phyloP scores from a whole-genome alignment of 352 stramenopile species.

The Pythium monospermum region DNA sequence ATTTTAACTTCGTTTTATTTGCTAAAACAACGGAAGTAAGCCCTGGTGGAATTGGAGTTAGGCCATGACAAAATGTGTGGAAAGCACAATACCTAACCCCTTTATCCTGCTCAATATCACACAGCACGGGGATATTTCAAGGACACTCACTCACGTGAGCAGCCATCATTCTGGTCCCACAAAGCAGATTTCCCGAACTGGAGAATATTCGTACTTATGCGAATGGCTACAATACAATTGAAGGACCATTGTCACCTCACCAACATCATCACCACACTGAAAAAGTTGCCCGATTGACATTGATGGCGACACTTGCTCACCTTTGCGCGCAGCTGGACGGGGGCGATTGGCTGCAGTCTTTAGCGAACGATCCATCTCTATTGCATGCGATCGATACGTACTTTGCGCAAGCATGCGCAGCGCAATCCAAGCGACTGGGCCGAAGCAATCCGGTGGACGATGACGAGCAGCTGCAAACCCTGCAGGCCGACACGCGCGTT shows the following conservation, averaged over 20 bases:
- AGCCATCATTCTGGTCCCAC: not conserved
- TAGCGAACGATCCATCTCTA: slow-evolving; percentile 5
- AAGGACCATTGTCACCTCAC: not conserved
- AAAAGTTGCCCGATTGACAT: not conserved
- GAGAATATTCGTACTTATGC: slow-evolving; percentile 14
- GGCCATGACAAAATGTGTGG: too few relatives aligned
- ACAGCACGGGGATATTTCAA: too few relatives aligned
- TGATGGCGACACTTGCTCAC: slow-evolving; percentile 7
- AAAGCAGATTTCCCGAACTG: slow-evolving; percentile 20
- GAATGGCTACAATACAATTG: slow-evolving; percentile 1
- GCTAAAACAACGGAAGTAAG: too few relatives aligned
- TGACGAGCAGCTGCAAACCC: slow-evolving; percentile 3
- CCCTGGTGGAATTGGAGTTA: too few relatives aligned
- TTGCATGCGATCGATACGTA: slow-evolving; percentile 29
- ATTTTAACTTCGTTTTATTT: too few relatives aligned
- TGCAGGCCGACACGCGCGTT: slow-evolving; percentile 11
- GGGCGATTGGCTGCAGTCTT: slow-evolving; percentile 14
- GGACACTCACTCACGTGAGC: too few relatives aligned
- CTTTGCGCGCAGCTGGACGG: slow-evolving; percentile 9
- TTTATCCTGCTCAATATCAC: too few relatives aligned
- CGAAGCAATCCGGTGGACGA: not conserved
- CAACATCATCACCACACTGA: not conserved
- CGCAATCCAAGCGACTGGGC: slow-evolving; percentile 11
- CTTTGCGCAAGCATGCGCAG: slow-evolving; percentile 10
- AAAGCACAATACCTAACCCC: too few relatives aligned